phyloP scores from a whole-genome alignment of 768 basidiomycete genomes.

The Suillus ampliporus region DNA sequence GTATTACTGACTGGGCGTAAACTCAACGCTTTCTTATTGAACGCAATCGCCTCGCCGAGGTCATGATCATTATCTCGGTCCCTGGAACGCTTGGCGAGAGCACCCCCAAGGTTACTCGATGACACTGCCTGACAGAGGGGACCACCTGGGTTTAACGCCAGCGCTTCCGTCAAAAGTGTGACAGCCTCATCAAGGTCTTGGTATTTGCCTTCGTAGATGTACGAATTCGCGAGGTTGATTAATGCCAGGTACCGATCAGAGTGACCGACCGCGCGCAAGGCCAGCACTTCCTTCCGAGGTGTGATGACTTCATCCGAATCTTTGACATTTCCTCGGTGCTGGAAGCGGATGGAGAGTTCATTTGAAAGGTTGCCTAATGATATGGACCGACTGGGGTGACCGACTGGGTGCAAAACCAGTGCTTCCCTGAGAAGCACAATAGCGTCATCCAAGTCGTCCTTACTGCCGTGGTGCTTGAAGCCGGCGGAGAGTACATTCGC shows the following conservation, averaged over 20 bases:
- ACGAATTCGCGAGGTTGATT: conserved; percentile 20
- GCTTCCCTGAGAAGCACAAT: not conserved
- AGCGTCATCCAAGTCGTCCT: conserved; percentile 2
- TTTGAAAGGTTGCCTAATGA: not conserved
- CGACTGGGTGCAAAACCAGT: not conserved
- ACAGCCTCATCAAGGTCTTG: conserved; percentile 25
- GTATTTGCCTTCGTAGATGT: conserved; percentile 8
- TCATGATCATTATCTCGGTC: conserved; percentile 14
- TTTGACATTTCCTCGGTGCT: conserved; percentile 9
- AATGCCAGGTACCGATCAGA: not conserved
- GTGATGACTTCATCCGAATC: conserved; percentile 21
- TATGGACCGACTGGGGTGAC: not conserved
- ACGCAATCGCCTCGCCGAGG: conserved; percentile 18
- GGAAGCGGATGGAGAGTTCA: conserved; percentile 12
- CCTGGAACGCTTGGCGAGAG: conserved; percentile 17
- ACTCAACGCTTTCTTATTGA: conserved; percentile 15
- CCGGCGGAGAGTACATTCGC: conserved; percentile 1
- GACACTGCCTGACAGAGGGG: conserved; percentile 6
- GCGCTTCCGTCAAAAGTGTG: not conserved
- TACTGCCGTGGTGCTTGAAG: conserved; percentile 1
- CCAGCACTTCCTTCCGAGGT: not conserved
- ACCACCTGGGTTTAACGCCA: conserved; percentile 4
- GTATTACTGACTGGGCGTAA: conserved; percentile 21
- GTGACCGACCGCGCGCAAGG: not conserved
- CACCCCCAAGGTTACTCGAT: conserved; percentile 22